phyloP scores from a whole-genome alignment of 2,329 filamentous ascomycete species.

The Ophiostoma pallidulum region DNA sequence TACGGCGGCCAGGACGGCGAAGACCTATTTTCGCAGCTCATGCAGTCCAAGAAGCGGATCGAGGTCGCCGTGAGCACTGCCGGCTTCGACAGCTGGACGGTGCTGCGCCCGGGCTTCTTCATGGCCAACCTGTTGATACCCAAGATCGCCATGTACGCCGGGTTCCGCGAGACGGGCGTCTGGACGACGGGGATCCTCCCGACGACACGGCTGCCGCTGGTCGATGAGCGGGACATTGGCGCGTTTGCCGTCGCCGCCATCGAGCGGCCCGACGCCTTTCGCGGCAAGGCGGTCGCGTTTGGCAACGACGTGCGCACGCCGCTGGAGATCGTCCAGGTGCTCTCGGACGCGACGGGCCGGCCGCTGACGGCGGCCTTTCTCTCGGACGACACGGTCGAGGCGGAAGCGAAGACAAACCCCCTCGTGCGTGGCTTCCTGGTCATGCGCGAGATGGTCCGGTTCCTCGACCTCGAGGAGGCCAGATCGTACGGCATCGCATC shows the following conservation, averaged over 20 bases:
- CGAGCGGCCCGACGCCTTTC: background rate
- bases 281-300: background rate
- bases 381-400: background rate
- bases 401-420: background rate
- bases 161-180: conserved; percentile 28
- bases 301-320: conserved; percentile 5
- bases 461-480: background rate
- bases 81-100: conserved; percentile 35
- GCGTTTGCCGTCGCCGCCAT: conserved; percentile 35
- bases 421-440: background rate
- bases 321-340: background rate
- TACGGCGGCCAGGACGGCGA: background rate
- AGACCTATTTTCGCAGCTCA: background rate
- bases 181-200: conserved; percentile 28
- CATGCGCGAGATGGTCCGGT: conserved; percentile 1
- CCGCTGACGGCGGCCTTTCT: background rate
- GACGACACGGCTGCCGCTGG: conserved; percentile 31
- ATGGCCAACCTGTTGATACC: conserved; percentile 41
- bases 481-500: background rate
- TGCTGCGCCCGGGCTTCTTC: conserved; percentile 42
- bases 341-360: background rate
- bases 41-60: conserved; percentile 29
- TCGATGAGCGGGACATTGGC: conserved; percentile 40
- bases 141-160: conserved; percentile 30
- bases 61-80: conserved; percentile 29